Evolutionary conservation across 2,329 filamentous ascomycete species (phyloP), one percentile per base, ranked within the genome.

Genomic region (Bimuria novae-zelandiae): DNA sequence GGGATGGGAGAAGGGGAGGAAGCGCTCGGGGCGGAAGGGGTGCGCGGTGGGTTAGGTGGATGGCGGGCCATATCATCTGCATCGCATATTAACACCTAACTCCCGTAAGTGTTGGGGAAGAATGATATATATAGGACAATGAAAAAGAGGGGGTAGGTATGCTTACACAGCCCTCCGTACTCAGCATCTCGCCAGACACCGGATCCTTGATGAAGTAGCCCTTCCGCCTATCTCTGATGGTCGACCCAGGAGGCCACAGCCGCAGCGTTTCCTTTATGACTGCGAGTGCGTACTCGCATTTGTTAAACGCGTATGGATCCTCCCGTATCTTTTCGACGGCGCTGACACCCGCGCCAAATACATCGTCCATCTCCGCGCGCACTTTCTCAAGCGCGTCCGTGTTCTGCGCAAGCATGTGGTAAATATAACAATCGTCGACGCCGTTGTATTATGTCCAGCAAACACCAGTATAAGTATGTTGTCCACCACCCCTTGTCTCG

Each of bases 191-290:
- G 3, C 61, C 62, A 4, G 56, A 78, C 7, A 14, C 27, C 21
- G 55, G 53, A 47, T 64, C 56, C 39, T 50, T 52, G 43, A 64
- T 32, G 45, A 60, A 63, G 40, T 52, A 56, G 14, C 45, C 56
- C 25, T 52, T 52, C 10, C 35, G 27, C 2, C 62, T 60, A 11
- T 23, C 7, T 4, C 59, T 50, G 4, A 61, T 42, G 7, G 74
- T 74, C 6, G 74, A 76, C 0, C 57, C 67, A 4, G 66, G 64
- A 8, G 65, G 50, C 43, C 54, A 74, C 7, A 74, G 47, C 4
- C 71, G 63, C 2, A 74, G 57, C 1, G 61, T 62, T 47, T 74
- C 71, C 52, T 68, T 67, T 45, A 74, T 62, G 22, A 69, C 57
- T 16, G 70, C 71, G 8, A 57, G 50, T 0, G 61, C 65, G 52